Base-by-base conservation (phyloP, 441 rosid genomes). In the Omphalea diandra region DNA sequence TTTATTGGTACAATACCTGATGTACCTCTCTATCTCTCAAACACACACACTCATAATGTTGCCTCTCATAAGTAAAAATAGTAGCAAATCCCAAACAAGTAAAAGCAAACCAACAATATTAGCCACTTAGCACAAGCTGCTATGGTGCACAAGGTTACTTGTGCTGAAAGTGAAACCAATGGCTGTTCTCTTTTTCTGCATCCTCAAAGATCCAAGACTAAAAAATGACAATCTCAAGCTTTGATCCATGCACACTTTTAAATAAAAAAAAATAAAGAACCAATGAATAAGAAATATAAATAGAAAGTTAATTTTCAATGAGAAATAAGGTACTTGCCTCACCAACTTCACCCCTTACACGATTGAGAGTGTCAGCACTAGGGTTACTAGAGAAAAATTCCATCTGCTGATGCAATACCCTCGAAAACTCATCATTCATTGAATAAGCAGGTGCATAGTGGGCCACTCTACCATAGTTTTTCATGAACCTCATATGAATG, bases 371-470 rank as follows among this genome's bases (percentile, higher is more conserved):
- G 77, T 92, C 96, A 47, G 83, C 92, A 80, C 85, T 89, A 14
- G 94, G 91, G 76, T 92, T 92, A 78, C 92, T 90, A 22, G 99
- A 95, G 90, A 86, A 95, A 66, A 95, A 90, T 79, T 89, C 99
- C 97, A 95, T 95, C 79, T 95, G 98, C 85, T 90, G 98, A 82
- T 95, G 99, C 86, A 95, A 84, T 62, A 90, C 98, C 85, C 98
- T 88, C 2, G 98, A 92, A 71, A 95, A 95, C 26, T 95, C 99
- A 81, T 95, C 97, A 73, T 92, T 95, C 99, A 95, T 89, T 0
- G 97, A 93, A 76, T 95, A 95, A 47, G 99, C 97, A 71, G 97
- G 97, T 4, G 96, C 97, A 75, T 83, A 70, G 67, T 74, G 85
- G 18, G 93, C 96, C 40, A 94, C 96, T 80, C 81, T 87, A 4